Evolutionary conservation across 106 monocot species (phyloP), one percentile per base, ranked within the genome.

Genomic region (Acorus calamus): DNA sequence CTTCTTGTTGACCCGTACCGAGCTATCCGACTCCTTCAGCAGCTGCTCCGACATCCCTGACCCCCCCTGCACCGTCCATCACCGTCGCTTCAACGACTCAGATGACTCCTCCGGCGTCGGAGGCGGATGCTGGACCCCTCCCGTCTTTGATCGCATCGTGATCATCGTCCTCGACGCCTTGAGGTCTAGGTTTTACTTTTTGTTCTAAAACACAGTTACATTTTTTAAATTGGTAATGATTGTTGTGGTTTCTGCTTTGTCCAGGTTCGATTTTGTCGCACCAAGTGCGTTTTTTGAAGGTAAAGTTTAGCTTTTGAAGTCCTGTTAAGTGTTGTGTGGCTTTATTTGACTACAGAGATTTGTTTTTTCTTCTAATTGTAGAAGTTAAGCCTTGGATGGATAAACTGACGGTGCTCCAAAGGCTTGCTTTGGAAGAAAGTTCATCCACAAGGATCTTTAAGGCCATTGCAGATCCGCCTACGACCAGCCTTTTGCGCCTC

Each of bases 381-480:
- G 94, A 87, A 67, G 59, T 46, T 61, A 87, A 80, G 71, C 84
- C 89, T 2, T 96, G 96, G 96, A 96, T 91, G 96, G 96, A 96
- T 72, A 91, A 83, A 72, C 46, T 96, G 42, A 55, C 52, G 53
- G 81, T 91, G 52, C 74, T 96, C 62, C 90, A 96, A 71, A 84
- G 75, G 69, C 50, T 96, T 9, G 87, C 84, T 8, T 60, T 82
- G 3, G 69, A 52, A 4, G 72, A 79, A 44, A 43, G 56, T 2
- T 57, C 67, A 4, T 81, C 82, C 14, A 77, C 91, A 3, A 87
- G 86, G 66, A 87, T 96, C 52, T 96, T 96, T 74, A 91, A 96
- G 80, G 96, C 91, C 28, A 78, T 96, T 58, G 90, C 96, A 8
- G 96, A 96, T 77, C 96, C 96, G 8, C 96, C 96, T 3, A 96